A percentile compares a stretch with the other conserved stretches of the same genome.
phyloP scores from a whole-genome alignment of 176 grass and related monocot species.

The Bolboschoenus planiculmis region DNA sequence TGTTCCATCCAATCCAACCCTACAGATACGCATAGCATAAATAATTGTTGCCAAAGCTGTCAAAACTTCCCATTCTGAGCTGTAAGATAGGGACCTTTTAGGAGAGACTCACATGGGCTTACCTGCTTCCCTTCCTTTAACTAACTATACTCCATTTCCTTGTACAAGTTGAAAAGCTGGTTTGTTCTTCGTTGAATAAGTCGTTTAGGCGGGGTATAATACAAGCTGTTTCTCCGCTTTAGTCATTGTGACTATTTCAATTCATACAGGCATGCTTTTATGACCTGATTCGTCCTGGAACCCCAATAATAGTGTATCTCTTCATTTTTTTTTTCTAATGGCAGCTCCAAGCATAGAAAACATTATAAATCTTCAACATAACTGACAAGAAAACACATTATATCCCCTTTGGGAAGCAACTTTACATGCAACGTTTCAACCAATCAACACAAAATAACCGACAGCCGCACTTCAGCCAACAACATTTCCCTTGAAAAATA shows the following conservation, averaged over 20 bases:
- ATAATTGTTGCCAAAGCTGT: neutral
- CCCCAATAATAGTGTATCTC: neutral
- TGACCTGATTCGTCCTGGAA: neutral
- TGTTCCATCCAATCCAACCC: too few relatives aligned
- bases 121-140: neutral
- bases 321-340: neutral
- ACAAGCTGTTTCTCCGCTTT: neutral
- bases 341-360: neutral
- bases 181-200: neutral
- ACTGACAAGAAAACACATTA: neutral
- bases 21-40: neutral
- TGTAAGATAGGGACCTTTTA: slow-evolving; percentile 5
- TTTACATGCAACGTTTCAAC: neutral
- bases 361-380: neutral
- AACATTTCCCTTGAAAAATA: neutral
- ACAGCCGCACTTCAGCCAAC: neutral
- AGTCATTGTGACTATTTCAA: neutral
- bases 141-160: neutral
- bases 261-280: neutral
- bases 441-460: neutral
- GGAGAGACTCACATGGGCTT: neutral
- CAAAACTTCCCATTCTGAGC: slow-evolving; percentile 2
- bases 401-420: neutral
- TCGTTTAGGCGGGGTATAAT: neutral
- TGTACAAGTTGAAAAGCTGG: neutral